These are phyloP conservation scores for Ephemerocybe angulata DNA, from an alignment of 768 basidiomycete genomes.

Conservation along the genomic window DNA sequence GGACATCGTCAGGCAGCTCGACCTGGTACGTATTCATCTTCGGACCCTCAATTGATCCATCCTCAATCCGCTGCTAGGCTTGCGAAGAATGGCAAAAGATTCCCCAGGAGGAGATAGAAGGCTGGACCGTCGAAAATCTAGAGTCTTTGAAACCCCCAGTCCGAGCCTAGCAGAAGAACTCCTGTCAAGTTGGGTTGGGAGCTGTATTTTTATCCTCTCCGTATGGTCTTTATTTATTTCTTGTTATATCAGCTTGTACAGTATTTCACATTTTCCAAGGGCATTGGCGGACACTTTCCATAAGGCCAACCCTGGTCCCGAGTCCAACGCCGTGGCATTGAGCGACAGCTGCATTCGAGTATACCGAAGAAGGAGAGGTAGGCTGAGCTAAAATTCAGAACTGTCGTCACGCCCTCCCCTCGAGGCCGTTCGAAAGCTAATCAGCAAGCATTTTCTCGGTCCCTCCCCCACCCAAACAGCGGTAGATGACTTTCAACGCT, in stretches of 20 bases:
- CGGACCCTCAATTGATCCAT: neutral
- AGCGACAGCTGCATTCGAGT: no score
- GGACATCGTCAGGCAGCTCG: conserved; percentile 49
- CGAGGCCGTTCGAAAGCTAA: no score
- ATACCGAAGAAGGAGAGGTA: no score
- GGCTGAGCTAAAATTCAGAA: no score
- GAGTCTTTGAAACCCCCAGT: conserved; percentile 34
- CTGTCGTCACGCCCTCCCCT: no score
- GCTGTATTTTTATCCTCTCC: neutral
- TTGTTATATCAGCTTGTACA: neutral
- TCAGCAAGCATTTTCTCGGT: no score
- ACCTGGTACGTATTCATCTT: conserved; percentile 38
- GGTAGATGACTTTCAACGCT: no score
- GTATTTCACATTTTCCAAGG: no score
- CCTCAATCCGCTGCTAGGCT: conserved; percentile 18
- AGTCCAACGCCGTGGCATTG: no score
- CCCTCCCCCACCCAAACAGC: no score
- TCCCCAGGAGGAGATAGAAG: conserved; percentile 62
- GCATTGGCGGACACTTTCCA: no score
- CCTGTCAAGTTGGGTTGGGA: neutral
- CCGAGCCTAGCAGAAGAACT: conserved; percentile 12
- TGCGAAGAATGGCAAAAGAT: conserved; percentile 50
- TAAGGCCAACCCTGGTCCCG: no score
- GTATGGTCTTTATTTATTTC: neutral
- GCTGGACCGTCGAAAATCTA: conserved; percentile 49